Evolutionary conservation across 2,329 filamentous ascomycete genomes (phyloP), one percentile per base, ranked within the genome.

Genomic region (Colletotrichum noveboracense): DNA sequence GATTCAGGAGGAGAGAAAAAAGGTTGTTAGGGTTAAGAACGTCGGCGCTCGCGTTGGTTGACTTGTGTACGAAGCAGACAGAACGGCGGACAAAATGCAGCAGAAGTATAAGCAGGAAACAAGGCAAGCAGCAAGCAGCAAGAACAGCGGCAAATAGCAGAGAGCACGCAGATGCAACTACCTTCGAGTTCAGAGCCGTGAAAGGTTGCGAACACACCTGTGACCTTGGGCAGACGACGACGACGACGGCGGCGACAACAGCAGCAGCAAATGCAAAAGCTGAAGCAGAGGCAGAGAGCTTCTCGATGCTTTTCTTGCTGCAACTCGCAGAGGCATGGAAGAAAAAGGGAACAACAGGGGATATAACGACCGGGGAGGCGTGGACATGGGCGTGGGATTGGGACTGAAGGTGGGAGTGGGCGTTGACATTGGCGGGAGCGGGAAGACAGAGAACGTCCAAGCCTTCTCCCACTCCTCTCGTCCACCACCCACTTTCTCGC

Each of bases 271-370:
- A 48, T 48, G 43, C 43, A 48, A 21, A 48, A 55, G 66, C 70
- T 60, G 32, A 43, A 32, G 24, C 8, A 43, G 34, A 18, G 62
- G 68, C 18, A 55, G 43, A 65, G 71, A 75, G 70, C 70, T 75
- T 75, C 73, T 75, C 69, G 73, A 75, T 65, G 69, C 73, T 75
- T 72, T 75, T 72, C 69, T 36, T 73, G 26, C 73, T 73, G 70
- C 69, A 58, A 75, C 73, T 73, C n/a, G 73, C 73, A 75, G 61
- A 75, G 56, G 69, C 43, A 56, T 66, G 65, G 64, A 73, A 66
- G 60, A 55, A 71, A 68, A 56, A 64, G 69, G 69, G 69, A 68
- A 48, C 64, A 62, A 72, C 73, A 75, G 69, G 73, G 73, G 73
- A 75, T 75, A 72, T 75, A 75, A 67, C 73, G 70, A 75, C 73